Percentiles rank a stretch among this genome's conserved stretches.
Conservation (phyloP, 768 basidiomycete genomes). For the Naganishia friedmannii region DNA sequence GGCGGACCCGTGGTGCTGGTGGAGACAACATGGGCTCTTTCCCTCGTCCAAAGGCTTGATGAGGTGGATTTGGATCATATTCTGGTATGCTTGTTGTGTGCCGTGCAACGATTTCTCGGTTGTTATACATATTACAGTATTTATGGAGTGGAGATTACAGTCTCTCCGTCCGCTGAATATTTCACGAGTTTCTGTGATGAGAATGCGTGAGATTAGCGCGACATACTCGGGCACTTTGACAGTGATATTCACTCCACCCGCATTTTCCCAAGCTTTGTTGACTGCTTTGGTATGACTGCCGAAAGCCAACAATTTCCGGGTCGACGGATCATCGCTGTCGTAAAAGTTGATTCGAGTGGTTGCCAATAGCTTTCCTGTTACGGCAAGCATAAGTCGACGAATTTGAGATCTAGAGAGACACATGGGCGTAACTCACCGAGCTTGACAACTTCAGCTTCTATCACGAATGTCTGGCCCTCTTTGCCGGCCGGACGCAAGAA, state of each 20-base stretch:
- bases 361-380: slow-evolving; percentile 38
- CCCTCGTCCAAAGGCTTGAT: slow-evolving; percentile 12
- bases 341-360: slow-evolving; percentile 45
- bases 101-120: too few species aligned
- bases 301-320: slow-evolving; percentile 42
- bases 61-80: too few species aligned
- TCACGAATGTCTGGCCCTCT: slow-evolving; percentile 37
- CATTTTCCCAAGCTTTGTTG: slow-evolving; percentile 34
- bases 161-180: slow-evolving; percentile 33
- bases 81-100: neutral
- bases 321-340: slow-evolving; percentile 26
- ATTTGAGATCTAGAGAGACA: neutral
- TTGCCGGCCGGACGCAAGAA: slow-evolving; percentile 48
- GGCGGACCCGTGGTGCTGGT: neutral
- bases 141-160: neutral
- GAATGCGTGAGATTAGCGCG: neutral
- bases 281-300: slow-evolving; percentile 50
- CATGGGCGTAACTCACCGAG: slow-evolving; percentile 33
- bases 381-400: neutral
- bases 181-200: slow-evolving; percentile 29
- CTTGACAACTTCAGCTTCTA: slow-evolving; percentile 44
- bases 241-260: slow-evolving; percentile 30
- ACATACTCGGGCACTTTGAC: too few species aligned
- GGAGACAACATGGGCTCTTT: slow-evolving; percentile 13
- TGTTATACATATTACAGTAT: neutral